These are phyloP conservation scores for Lasiodiplodia theobromae DNA, from an alignment of 2,329 filamentous ascomycete genomes.

Conservation along the genomic window DNA sequence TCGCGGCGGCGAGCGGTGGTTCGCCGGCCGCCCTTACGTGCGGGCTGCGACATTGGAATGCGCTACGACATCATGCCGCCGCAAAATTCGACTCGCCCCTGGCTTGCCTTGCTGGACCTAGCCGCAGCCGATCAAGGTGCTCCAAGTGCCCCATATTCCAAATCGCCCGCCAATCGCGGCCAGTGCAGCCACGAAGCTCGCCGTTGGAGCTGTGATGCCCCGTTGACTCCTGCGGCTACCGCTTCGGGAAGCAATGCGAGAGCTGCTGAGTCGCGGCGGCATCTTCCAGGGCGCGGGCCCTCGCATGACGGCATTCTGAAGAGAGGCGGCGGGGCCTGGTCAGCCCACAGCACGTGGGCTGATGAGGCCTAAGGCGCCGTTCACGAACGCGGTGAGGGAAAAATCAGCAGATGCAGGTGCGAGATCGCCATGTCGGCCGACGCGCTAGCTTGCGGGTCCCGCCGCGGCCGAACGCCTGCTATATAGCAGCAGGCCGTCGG, in stretches of 20 bases:
- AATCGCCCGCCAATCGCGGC: constrained; percentile 22
- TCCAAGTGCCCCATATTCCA: constrained; percentile 22
- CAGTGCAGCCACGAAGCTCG: constrained; percentile 21
- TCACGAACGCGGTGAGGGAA: constrained; percentile 24
- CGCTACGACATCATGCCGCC: constrained; percentile 23
- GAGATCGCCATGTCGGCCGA: constrained; percentile 13
- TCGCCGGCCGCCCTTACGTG: constrained; percentile 14
- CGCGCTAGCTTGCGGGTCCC: constrained; percentile 13
- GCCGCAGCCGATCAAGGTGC: constrained; percentile 2
- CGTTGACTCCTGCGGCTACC: constrained; percentile 16
- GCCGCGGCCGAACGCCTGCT: neutral
- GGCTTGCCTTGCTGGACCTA: constrained; percentile 3
- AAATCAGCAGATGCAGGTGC: constrained; percentile 25
- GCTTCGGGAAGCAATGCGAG: constrained; percentile 21
- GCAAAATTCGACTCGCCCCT: neutral
- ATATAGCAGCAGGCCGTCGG: constrained; percentile 3
- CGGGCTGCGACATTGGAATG: constrained; percentile 12
- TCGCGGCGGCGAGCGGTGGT: constrained; percentile 11
- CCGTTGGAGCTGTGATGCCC: constrained; percentile 19
- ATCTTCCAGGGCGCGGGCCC: constrained; percentile 17
- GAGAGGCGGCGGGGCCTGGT: constrained; percentile 7
- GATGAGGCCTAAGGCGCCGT: constrained; percentile 19
- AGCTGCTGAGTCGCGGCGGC: constrained; percentile 14
- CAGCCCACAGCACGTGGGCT: constrained; percentile 22
- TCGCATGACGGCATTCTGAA: constrained; percentile 17